Evolutionary conservation across 2,329 filamentous ascomycete genomes (phyloP).

Genomic region (Pyrenochaeta sp.): DNA sequence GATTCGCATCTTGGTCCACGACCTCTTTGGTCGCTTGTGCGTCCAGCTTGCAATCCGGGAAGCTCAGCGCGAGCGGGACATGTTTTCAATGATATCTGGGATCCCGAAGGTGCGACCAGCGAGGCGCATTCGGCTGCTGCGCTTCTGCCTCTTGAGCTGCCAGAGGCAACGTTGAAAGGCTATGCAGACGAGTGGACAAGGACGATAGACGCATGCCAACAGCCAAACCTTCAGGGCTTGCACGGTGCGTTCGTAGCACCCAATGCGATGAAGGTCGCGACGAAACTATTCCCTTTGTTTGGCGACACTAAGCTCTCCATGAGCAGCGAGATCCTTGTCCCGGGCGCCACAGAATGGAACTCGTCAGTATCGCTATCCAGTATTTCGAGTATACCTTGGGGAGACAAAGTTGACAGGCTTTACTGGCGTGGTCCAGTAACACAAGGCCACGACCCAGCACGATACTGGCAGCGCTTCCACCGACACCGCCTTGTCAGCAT

Average conservation of each 20-base stretch:
- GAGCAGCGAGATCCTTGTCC: conserved; percentile 62
- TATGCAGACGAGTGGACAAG: conserved; percentile 58
- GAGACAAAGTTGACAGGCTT: conserved; percentile 50
- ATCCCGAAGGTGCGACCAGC: conserved; percentile 42
- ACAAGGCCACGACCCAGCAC: conserved; percentile 53
- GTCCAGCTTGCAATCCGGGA: conserved; percentile 52
- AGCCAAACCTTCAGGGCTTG: conserved; percentile 54
- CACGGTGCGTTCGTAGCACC: conserved; percentile 61
- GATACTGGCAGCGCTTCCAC: conserved; percentile 76
- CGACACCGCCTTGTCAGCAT: conserved; percentile 78
- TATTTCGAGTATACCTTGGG: conserved; percentile 46
- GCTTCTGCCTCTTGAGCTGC: conserved; percentile 40
- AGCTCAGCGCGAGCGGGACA: conserved; percentile 42
- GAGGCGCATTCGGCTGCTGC: conserved; percentile 48
- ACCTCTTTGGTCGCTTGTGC: conserved; percentile 55
- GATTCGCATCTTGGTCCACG: conserved; percentile 38
- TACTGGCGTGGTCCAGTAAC: conserved; percentile 60
- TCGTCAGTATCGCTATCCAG: conserved; percentile 33
- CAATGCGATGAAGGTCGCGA: conserved; percentile 51
- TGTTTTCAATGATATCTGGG: conserved; percentile 49
- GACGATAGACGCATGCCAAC: conserved; percentile 53
- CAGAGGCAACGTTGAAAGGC: conserved; percentile 49
- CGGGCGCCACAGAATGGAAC: conserved; percentile 54
- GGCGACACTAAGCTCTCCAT: conserved; percentile 57
- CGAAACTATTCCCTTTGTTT: conserved; percentile 60